Evolutionary conservation across 352 stramenopile species (phyloP), one percentile per base, ranked within the genome.

Genomic region (Plasmopara viticola): DNA sequence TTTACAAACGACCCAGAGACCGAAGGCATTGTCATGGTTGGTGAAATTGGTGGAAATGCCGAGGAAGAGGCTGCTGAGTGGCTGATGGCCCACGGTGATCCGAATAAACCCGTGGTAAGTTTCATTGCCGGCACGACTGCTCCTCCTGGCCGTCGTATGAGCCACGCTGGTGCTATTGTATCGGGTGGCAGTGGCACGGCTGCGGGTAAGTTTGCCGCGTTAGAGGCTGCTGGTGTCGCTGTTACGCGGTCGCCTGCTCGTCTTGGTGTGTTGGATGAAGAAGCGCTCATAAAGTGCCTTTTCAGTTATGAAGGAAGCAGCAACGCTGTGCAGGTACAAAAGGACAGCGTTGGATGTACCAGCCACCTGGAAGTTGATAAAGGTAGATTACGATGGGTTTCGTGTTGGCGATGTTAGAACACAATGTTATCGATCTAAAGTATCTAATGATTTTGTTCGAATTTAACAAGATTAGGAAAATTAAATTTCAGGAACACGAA

Each of bases 21-120:
- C 9, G 90, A 98, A 60, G 93, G 96, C 44, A 99, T 99, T 77
- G 98, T 99, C 60, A 99, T 99, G 96, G 99, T 99, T 68, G 97
- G 97, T 58, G 97, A 99, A 79, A 99, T 99, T 74, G 97, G 97
- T 55, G 97, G 97, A 51, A 90, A 72, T 39, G 96, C 96, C 14
- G 97, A 99, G 74, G 97, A 99, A 70, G 95, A 99, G 64, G 96
- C 97, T 39, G 96, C 96, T 29, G 96, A 98, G 67, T 99, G 96
- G 96, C 87, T 99, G 62, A 96, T 97, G 74, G 83, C 86, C 56
- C 84, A 98, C 70, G 97, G 97, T 40, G 87, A 99, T 73, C 94
- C 92, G 33, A 98, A 97, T 72, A 99, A 99, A 87, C 97, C 97
- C 14, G 97, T 99, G 18, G 97, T 99, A 57, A 96, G 94, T 70